Base-by-base conservation (phyloP, 1,139 yeast genomes). In the Meyerozyma guilliermondii region DNA sequence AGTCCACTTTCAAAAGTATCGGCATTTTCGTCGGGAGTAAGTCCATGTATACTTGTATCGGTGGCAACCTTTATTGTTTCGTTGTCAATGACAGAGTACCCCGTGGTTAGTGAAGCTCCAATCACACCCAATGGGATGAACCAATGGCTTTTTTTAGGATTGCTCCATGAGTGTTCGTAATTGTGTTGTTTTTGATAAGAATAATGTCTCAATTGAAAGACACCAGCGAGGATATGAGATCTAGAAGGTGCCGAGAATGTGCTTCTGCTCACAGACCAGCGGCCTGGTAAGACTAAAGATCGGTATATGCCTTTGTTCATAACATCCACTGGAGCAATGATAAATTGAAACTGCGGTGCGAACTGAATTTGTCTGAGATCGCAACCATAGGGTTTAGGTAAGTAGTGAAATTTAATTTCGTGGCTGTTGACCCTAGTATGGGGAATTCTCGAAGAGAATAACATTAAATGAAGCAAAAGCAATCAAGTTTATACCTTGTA, bases 1-100 rank as follows among this genome's bases (percentile, higher is more conserved):
- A 85, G 66, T 0, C 87, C 87, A 67, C 73, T 71, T 58, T 85
- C 92, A 59, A 72, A 83, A 0, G 92, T 85, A 33, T 80, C 84
- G 2, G 81, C 80, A 0, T 50, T 55, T 2, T 68, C 55, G 43
- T 69, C 74, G 0, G 86, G 81, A 3, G 45, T 43, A 31, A 72
- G 56, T 35, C 58, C 63, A 50, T 72, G 76, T 10, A 71, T 59
- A 5, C 65, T 47, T 2, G 62, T 58, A 41, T 67, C 66, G 1
- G 64, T 53, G 10, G 69, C 66, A 44, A 18, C 5, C 20, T 33
- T 33, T 5, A 33, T 33, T 5, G 36, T 20, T 11, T 33, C 36
- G 20, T 33, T 33, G 23, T 33, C 13, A n/a, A 33, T 33, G 2
- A 17, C 14, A 9, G 33, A 29, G 33, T 29, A 29, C 14, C 18